A percentile compares a stretch with the other conserved stretches of the same genome.
These are phyloP conservation scores for Mycena crocata DNA, from an alignment of 768 basidiomycete species.

Conservation along the genomic window DNA sequence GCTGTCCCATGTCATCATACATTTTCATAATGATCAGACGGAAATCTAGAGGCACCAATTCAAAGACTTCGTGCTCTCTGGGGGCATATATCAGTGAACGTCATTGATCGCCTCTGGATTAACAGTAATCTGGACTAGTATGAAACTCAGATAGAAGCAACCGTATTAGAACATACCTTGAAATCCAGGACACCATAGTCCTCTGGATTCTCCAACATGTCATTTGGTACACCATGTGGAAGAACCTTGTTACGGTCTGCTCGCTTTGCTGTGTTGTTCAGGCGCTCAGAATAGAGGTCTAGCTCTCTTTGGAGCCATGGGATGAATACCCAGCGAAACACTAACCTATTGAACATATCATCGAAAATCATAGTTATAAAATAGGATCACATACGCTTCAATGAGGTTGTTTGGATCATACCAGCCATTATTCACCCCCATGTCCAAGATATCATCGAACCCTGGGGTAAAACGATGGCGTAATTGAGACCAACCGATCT, in stretches of 20 bases:
- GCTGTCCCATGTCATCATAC: background rate
- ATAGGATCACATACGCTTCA: background rate
- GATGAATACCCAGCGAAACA: conserved; percentile 56
- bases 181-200: conserved; percentile 8
- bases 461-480: too few species aligned
- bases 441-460: conserved; percentile 4
- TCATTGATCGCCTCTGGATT: background rate
- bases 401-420: background rate
- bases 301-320: conserved; percentile 49
- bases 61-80: background rate
- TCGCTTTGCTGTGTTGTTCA: background rate
- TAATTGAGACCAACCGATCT: conserved; percentile 43
- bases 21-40: background rate
- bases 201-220: background rate
- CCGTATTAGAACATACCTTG: background rate
- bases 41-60: conserved; percentile 2
- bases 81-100: background rate
- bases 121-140: background rate
- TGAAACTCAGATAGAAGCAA: background rate
- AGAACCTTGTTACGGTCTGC: background rate
- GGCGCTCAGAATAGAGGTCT: background rate
- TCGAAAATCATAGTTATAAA: too few species aligned
- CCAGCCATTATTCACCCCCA: too few species aligned
- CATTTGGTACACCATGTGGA: background rate
- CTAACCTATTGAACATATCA: conserved; percentile 48